Percentiles rank a stretch among this genome's conserved stretches.
phyloP scores from a whole-genome alignment of 2,329 filamentous ascomycete genomes.

The Hymenotorrendiella dingleyae region DNA sequence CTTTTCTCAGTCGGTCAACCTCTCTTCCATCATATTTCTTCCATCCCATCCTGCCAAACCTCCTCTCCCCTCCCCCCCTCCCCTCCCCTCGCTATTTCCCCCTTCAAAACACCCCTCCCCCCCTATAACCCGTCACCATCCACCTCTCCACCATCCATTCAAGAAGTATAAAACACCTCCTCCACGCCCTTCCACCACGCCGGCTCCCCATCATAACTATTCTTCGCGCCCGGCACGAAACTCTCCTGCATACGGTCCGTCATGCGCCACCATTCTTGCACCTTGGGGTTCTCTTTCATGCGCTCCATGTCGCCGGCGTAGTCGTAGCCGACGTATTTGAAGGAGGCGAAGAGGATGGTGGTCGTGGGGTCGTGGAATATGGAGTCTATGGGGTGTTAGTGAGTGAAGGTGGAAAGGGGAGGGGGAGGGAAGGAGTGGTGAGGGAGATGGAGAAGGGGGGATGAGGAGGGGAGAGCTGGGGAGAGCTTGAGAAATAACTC shows the following conservation, averaged over 20 bases:
- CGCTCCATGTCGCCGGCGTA: conserved; percentile 69
- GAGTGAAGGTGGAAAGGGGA: too few species aligned
- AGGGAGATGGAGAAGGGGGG: too few species aligned
- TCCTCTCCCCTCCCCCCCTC: background rate
- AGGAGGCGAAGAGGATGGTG: conserved; percentile 64
- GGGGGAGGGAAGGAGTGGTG: too few species aligned
- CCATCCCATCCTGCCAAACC: background rate
- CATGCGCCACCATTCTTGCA: conserved; percentile 76
- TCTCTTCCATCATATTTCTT: too few species aligned
- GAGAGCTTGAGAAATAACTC: background rate
- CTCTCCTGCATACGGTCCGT: conserved; percentile 70
- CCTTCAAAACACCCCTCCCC: background rate
- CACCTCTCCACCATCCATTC: conserved; percentile 16
- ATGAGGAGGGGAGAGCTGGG: too few species aligned
- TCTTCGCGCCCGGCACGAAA: conserved; percentile 52
- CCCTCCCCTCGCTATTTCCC: background rate
- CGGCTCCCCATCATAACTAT: conserved; percentile 53
- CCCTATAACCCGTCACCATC: too few species aligned
- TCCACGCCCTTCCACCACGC: conserved; percentile 64
- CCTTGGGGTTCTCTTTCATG: conserved; percentile 67
- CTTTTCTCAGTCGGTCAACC: too few species aligned
- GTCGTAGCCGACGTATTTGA: conserved; percentile 73
- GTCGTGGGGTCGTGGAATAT: conserved; percentile 63
- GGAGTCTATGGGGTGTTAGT: conserved; percentile 49
- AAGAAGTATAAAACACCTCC: conserved; percentile 61